phyloP scores from a whole-genome alignment of 2,329 filamentous ascomycete genomes.

The Aplosporella prunicola region DNA sequence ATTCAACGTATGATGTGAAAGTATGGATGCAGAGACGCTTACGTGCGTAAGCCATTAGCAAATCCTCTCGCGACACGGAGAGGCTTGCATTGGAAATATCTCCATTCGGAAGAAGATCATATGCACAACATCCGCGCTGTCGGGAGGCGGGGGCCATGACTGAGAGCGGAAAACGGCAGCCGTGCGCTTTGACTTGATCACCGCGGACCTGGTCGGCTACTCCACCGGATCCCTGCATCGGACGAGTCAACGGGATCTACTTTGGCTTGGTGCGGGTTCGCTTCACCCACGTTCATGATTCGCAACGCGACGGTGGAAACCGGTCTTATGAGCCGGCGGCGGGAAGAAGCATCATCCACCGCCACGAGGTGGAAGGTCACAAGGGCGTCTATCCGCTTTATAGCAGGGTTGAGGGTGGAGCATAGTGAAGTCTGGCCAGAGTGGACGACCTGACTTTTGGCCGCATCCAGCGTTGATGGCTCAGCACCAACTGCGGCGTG shows the following conservation, averaged over 20 bases:
- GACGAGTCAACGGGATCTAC: slow-evolving; percentile 7
- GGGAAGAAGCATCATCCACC: too few relatives aligned
- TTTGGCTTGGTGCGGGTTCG: slow-evolving; percentile 10
- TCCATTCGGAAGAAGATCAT: slow-evolving; percentile 9
- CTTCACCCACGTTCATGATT: slow-evolving; percentile 9
- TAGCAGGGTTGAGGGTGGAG: too few relatives aligned
- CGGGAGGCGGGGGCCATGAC: slow-evolving; percentile 6
- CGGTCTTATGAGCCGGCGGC: slow-evolving; percentile 8
- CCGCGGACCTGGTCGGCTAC: slow-evolving; percentile 4
- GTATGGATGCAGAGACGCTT: background rate
- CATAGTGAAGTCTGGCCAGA: too few relatives aligned
- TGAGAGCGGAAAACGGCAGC: slow-evolving; percentile 9
- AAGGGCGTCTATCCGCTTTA: too few relatives aligned
- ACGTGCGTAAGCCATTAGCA: slow-evolving; percentile 1
- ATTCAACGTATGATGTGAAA: background rate
- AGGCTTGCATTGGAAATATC: slow-evolving; percentile 2
- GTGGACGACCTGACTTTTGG: too few relatives aligned
- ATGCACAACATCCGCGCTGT: slow-evolving; percentile 10
- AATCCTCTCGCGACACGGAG: slow-evolving; percentile 5
- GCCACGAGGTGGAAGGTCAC: background rate
- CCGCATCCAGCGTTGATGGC: too few relatives aligned
- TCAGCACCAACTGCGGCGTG: too few relatives aligned
- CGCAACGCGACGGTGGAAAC: slow-evolving; percentile 6
- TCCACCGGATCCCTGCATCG: slow-evolving; percentile 8
- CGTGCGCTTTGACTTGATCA: slow-evolving; percentile 10